A percentile compares a stretch with the other conserved stretches of the same genome.
Evolutionary conservation across 2,329 filamentous ascomycete species (phyloP).

Genomic region (Dryadomyces quercivorus): DNA sequence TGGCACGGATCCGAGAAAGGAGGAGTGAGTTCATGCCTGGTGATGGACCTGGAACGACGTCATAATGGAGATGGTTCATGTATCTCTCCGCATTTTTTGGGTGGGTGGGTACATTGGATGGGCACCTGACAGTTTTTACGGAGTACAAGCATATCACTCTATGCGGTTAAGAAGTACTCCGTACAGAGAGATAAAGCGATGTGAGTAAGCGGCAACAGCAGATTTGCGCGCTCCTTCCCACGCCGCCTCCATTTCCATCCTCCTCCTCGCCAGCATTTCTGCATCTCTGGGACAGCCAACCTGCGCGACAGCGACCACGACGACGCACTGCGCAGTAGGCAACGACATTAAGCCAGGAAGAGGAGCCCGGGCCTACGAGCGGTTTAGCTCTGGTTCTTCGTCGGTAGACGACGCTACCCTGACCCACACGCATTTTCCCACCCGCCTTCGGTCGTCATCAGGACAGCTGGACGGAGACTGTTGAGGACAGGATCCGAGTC

Average conservation of each 20-base stretch:
- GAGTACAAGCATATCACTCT: background rate
- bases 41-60: background rate
- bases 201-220: background rate
- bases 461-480: background rate
- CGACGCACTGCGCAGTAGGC: background rate
- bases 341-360: background rate
- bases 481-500: background rate
- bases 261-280: too few species aligned
- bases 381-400: background rate
- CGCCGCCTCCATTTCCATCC: too few species aligned
- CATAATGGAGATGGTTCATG: background rate
- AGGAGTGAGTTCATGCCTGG: too few species aligned
- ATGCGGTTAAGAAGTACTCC: too few species aligned
- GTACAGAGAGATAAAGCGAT: too few species aligned
- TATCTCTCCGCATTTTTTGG: background rate
- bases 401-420: background rate
- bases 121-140: background rate
- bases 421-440: background rate
- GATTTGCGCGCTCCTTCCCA: background rate
- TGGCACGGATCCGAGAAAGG: too few species aligned
- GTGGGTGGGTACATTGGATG: background rate
- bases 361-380: background rate
- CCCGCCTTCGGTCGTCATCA: conserved; percentile 1
- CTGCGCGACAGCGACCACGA: too few species aligned
- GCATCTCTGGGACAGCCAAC: too few species aligned